Base-by-base conservation (phyloP, 768 basidiomycete genomes). In the Tephrocybe sp. region DNA sequence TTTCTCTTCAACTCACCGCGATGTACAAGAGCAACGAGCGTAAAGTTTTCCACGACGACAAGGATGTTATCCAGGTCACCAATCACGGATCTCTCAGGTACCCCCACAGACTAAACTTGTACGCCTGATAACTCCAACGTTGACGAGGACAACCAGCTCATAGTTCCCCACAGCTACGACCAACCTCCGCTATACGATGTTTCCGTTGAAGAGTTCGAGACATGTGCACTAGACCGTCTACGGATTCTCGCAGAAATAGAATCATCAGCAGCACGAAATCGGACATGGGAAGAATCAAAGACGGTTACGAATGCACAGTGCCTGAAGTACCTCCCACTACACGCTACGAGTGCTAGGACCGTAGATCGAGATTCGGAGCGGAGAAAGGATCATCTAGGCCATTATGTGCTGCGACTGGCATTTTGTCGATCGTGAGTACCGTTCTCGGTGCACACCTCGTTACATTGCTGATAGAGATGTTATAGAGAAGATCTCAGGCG, bases 181-280 rank as follows among this genome's bases (percentile, higher is more conserved):
- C 70, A 63, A 15, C 91, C 95, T 18, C 97, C 97, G 16, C 66
- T 78, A 13, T 86, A 85, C 48, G 93, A 98, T 60, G 86, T 98
- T 16, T 93, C 93, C 1, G 74, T 98, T 15, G 97, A 98, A 64
- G 90, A 98, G 55, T 99, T 99, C 58, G 97, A 99, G 65, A 85
- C 78, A 2, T 90, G 79, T 63, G 97, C 97, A 0, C 75, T 99
- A 18, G 84, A 96, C 57, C 75, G 97, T 30, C 77, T 99, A 26
- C 83, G 92, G 22, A 77, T 97, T 15, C 79, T 97, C 15, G 87
- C 89, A 13, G 92, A 95, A 64, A 95, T 97, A 47, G 93, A 96
- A 62, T 86, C 94, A 1, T 92, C 89, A 4, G 81, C 83, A 53
- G 89, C 86, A 9, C 87, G 93, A 27, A 92, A 93, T 62, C 73